Evolutionary conservation across 1,284 basidiomycete species (phyloP), one percentile per base, ranked within the genome.

Genomic region (Microbotryum violaceum): DNA sequence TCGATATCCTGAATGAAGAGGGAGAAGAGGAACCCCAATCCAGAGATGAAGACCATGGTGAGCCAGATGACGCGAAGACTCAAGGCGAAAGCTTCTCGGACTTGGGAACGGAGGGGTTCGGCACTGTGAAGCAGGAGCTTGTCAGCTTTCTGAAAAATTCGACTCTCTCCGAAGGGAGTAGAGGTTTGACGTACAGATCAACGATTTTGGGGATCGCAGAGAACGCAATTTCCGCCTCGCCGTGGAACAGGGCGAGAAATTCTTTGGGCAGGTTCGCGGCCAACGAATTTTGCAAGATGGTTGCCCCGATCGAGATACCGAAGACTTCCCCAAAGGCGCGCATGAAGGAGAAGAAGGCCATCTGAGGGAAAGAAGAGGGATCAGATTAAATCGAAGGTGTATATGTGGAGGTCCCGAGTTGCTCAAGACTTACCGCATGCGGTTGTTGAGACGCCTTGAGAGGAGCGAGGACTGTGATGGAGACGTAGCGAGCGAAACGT

Each of bases 221-320:
- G 12, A 42, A 42, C 1, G 37, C 37, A 18, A 10, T 82, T 25
- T 48, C 50, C 27, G n/a, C 10, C 6, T 23, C 9, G 49, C 61
- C 56, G 3, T 49, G 50, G 31, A 58, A 18, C 44, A 37, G 23
- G 1, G 45, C 52, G 2, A 42, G 6, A n/a, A 60, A 63, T 27
- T 27, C 52, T 3, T 8, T 23, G 0, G 66, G 66, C 1, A 65
- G 51, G 1, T 27, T 29, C 25, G 29, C 25, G 6, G 25, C n/a
- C 8, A 68, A 50, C 33, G 53, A 29, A 53, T 61, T 66, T 37
- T 60, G 52, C 18, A 68, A 46, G 33, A 63, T 42, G 2, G 66
- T 65, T 18, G 61, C 50, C 4, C 61, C 64, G 29, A 65, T 59
- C 9, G 61, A 37, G 50, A 68, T 68, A 23, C 66, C 66, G n/a